phyloP scores from a whole-genome alignment of 2,329 filamentous ascomycete genomes.

The Trichoderma polysporum region DNA sequence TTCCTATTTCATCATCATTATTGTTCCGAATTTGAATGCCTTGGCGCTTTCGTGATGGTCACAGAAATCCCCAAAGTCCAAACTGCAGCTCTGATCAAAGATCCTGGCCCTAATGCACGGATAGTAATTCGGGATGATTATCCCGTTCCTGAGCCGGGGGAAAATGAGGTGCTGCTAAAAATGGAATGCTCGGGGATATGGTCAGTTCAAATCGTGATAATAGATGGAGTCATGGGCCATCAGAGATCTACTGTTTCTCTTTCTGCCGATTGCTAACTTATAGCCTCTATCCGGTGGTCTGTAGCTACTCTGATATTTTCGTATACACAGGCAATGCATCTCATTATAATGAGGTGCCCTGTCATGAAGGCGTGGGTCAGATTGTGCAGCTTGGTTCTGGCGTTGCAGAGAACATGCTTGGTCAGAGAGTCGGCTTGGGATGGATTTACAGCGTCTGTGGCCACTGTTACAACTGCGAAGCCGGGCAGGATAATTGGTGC shows the following conservation, averaged over 20 bases:
- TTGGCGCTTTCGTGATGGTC: background rate
- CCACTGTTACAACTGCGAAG: conserved; percentile 1
- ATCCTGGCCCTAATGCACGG: background rate
- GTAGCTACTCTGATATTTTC: conserved; percentile 3
- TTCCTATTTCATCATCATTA: no score
- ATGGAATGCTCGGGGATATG: conserved; percentile 15
- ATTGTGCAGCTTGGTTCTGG: background rate
- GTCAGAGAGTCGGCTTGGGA: background rate
- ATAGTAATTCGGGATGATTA: background rate
- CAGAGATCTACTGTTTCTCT: background rate
- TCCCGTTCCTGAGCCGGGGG: background rate
- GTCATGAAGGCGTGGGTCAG: background rate
- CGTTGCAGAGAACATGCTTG: background rate
- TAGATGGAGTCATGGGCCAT: background rate
- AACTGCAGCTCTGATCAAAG: background rate
- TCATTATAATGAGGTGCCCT: background rate
- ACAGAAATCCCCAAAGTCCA: background rate
- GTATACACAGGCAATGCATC: background rate
- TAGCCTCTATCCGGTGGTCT: background rate
- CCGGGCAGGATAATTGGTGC: conserved; percentile 1
- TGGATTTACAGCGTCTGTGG: conserved; percentile 11
- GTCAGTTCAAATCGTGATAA: background rate
- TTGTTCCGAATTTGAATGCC: no score
- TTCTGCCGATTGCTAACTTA: background rate
- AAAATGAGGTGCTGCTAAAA: conserved; percentile 5